Conservation (phyloP, 2,329 filamentous ascomycete species). For the Hypoxylon sp. region DNA sequence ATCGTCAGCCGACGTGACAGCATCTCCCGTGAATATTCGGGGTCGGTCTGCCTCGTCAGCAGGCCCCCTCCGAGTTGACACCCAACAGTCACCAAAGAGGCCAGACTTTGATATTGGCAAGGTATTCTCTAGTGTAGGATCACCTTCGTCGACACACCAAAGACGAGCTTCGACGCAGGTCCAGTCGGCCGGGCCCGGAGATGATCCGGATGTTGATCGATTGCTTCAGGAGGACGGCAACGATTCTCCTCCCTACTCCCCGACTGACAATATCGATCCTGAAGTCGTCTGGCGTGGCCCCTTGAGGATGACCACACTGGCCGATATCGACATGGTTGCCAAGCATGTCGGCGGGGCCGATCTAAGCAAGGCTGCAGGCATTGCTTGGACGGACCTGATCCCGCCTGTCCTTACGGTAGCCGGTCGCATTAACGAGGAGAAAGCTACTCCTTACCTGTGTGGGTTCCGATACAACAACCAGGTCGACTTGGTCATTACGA, state of each 20-base stretch:
- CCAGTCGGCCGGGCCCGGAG: conserved; percentile 63
- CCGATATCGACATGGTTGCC: conserved; percentile 78
- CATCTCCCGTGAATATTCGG: conserved; percentile 27
- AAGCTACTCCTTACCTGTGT: conserved; percentile 90
- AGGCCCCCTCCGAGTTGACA: conserved; percentile 54
- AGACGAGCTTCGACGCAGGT: conserved; percentile 59
- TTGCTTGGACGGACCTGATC: conserved; percentile 77
- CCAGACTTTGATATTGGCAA: conserved; percentile 83
- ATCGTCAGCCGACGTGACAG: conserved; percentile 25
- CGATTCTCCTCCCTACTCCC: conserved; percentile 83
- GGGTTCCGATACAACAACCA: conserved; percentile 81
- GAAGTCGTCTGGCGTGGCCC: conserved; percentile 80
- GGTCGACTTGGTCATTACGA: conserved; percentile 85
- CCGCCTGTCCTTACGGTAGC: conserved; percentile 74
- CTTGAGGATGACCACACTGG: conserved; percentile 78
- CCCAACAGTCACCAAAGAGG: conserved; percentile 62
- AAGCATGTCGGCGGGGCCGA: conserved; percentile 87
- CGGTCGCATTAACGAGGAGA: conserved; percentile 81
- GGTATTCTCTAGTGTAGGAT: conserved; percentile 84
- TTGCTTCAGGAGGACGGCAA: conserved; percentile 84
- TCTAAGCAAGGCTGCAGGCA: conserved; percentile 60
- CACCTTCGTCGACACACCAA: conserved; percentile 64
- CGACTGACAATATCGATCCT: conserved; percentile 76
- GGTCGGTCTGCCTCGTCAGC: conserved; percentile 34
- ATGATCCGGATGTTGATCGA: conserved; percentile 89